Evolutionary conservation across 139 green algal species (phyloP), one percentile per base, ranked within the genome.

Genomic region (Microglena sp.): DNA sequence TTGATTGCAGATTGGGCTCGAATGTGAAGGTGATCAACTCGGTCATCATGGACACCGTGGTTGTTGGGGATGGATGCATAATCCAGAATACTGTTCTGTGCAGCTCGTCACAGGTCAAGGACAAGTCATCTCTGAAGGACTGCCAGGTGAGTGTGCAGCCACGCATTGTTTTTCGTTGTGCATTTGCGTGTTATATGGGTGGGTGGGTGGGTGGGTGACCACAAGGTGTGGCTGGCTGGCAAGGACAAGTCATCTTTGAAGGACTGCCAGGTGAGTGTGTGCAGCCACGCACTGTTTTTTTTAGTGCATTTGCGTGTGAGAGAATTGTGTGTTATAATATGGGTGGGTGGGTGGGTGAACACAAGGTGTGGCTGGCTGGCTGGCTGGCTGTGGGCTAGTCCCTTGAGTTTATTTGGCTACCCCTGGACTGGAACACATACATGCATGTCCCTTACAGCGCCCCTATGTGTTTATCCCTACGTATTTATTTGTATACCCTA

Each of bases 41-140:
- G 27, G 85, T 95, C 59, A 60, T 96, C 8, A 84, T 90, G 71
- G 81, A 90, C 36, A 66, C 68, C 27, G 83, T 92, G 21, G 55
- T 45, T 0, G 43, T 95, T 3, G 88, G 61, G 1, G 86, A 94
- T 45, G 80, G 80, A 45, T 80, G 71, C 62, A 67, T 82, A 29
- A 71, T 97, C 26, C 87, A 95, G 71, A 89, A 87, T 71, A 84
- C 64, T 40, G 80, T 97, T 45, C 35, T 96, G 30, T 84, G 82
- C 55, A 60, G 22, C 1, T 73, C 75, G 3, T 74, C 67, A 3
- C 18, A 45, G 2, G 63, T 95, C 44, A 67, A 74, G 33, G 80
- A 79, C 44, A 45, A 67, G 1, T 71, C 72, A 21, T 69, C 60
- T 0, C 40, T 94, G 43, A 91, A 88, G 58, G 83, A 92, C 65